Evolutionary conservation across 2,329 filamentous ascomycete genomes (phyloP).

Genomic region (Knufia fluminis): DNA sequence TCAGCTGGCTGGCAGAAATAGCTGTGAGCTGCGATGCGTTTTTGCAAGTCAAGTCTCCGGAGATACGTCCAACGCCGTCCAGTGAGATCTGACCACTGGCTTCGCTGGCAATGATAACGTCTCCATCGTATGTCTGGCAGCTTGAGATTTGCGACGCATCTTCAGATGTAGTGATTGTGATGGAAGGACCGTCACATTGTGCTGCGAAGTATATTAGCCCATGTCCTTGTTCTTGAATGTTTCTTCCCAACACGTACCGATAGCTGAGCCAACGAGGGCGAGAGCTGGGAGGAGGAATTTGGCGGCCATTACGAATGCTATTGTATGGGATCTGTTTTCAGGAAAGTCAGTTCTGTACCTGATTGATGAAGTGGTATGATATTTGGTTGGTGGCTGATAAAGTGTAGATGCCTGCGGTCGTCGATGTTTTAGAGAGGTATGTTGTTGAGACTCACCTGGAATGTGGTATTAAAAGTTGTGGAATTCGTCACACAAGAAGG

Average conservation of each 20-base stretch:
- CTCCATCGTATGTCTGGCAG: conserved; percentile 62
- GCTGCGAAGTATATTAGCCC: conserved; percentile 14
- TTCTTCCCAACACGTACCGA: conserved; percentile 33
- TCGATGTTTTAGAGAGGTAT: background rate
- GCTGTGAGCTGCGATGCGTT: conserved; percentile 54
- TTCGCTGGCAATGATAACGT: conserved; percentile 53
- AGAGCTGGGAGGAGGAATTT: conserved; percentile 49
- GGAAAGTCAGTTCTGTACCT: conserved; percentile 11
- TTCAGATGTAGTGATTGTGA: conserved; percentile 49
- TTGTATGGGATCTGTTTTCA: conserved; percentile 15
- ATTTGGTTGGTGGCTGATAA: background rate
- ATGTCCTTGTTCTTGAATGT: background rate
- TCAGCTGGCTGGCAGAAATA: conserved; percentile 53
- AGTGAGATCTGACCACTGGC: conserved; percentile 53
- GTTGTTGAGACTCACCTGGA: conserved; percentile 21
- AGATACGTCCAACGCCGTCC: conserved; percentile 49
- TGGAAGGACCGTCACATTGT: conserved; percentile 21
- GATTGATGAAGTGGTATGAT: background rate
- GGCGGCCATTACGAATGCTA: conserved; percentile 28
- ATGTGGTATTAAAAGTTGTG: conserved; percentile 22
- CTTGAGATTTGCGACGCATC: conserved; percentile 52
- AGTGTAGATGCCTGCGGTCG: background rate
- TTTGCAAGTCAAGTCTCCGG: conserved; percentile 43
- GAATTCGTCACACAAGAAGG: background rate
- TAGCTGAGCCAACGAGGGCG: conserved; percentile 43